Conservation (phyloP, 306 rosid species). For the Pyrus betulifolia region DNA sequence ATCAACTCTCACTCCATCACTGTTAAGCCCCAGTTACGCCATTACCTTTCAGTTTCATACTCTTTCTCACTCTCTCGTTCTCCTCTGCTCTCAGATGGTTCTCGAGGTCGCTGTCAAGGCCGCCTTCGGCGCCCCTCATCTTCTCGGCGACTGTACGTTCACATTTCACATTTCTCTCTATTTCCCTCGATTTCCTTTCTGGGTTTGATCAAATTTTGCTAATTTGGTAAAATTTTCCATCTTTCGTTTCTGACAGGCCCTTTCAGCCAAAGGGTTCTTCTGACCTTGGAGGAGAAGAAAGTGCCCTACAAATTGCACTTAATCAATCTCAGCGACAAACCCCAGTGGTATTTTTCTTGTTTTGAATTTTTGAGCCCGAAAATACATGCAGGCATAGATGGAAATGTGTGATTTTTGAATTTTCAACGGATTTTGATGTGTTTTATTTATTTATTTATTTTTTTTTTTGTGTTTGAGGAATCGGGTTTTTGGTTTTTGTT, state of each 20-base stretch:
- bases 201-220: not conserved
- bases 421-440: not conserved
- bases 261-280: conserved; percentile 63
- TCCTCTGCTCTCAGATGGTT: conserved; percentile 30
- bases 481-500: conserved; percentile 12
- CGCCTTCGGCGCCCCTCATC: conserved; percentile 48
- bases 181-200: not conserved
- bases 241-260: conserved; percentile 46
- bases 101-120: conserved; percentile 64
- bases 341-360: conserved; percentile 44
- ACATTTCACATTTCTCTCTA: not conserved
- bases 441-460: not conserved
- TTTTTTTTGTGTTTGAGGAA: not conserved
- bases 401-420: not conserved
- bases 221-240: not conserved
- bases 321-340: conserved; percentile 56
- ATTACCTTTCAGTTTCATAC: not conserved
- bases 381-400: not conserved
- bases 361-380: not conserved
- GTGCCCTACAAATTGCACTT: conserved; percentile 38
- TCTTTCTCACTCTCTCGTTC: not conserved
- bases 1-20: not conserved
- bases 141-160: conserved; percentile 69
- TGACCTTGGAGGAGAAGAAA: conserved; percentile 89
- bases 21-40: not conserved